Evolutionary conservation across 2,329 filamentous ascomycete genomes (phyloP).

Genomic region (Penicillium sp.): DNA sequence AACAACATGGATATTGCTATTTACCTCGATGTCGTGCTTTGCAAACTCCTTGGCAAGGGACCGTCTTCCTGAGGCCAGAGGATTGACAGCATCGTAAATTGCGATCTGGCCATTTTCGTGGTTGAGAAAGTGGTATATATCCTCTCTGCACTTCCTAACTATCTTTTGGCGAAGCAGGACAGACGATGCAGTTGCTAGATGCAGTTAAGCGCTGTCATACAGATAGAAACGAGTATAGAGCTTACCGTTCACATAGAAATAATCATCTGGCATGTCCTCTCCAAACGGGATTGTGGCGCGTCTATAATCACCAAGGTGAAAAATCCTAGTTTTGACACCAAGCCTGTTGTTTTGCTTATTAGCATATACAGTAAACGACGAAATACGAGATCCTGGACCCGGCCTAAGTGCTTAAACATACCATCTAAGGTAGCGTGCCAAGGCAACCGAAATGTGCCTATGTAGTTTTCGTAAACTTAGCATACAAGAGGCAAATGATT

Average conservation of each 20-base stretch:
- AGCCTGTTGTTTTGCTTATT: conserved; percentile 59
- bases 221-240: not conserved
- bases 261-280: conserved; percentile 87
- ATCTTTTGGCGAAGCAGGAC: conserved; percentile 97
- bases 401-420: too few relatives aligned
- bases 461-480: conserved; percentile 1
- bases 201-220: conserved; percentile 18
- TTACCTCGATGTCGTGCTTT: conserved; percentile 90
- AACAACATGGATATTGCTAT: conserved; percentile 8
- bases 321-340: conserved; percentile 95
- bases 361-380: conserved; percentile 1
- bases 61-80: conserved; percentile 74
- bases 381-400: too few relatives aligned
- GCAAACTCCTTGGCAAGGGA: conserved; percentile 92
- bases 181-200: conserved; percentile 71
- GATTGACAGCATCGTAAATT: conserved; percentile 98
- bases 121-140: conserved; percentile 94
- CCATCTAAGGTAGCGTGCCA: conserved; percentile 92
- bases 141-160: conserved; percentile 92
- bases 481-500: not conserved
- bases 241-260: conserved; percentile 85
- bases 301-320: conserved; percentile 94
- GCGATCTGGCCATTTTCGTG: conserved; percentile 97
- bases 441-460: conserved; percentile 89
- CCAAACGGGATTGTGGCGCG: conserved; percentile 82